phyloP scores from a whole-genome alignment of 2,329 filamentous ascomycete species.

The Diaporthe citrichinensis region DNA sequence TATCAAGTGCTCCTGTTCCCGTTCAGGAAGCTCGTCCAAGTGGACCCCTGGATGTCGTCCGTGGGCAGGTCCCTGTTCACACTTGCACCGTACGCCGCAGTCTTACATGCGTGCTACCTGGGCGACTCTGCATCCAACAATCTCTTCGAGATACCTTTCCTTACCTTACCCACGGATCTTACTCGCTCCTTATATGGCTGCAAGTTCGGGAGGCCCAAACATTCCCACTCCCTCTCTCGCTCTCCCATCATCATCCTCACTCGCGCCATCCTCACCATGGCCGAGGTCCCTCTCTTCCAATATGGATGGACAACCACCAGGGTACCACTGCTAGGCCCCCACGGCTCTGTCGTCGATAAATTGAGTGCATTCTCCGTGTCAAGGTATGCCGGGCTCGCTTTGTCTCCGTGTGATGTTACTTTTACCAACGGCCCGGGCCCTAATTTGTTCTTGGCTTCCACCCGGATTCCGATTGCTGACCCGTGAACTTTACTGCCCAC shows the following conservation, averaged over 20 bases:
- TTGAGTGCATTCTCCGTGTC: background rate
- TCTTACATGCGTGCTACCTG: constrained; percentile 28
- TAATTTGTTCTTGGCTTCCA: background rate
- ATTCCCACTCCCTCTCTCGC: background rate
- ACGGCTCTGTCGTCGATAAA: background rate
- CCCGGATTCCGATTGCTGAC: background rate
- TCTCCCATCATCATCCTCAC: background rate
- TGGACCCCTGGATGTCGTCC: constrained; percentile 13
- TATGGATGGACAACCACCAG: constrained; percentile 17
- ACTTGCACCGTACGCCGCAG: background rate
- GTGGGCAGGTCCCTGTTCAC: constrained; percentile 15
- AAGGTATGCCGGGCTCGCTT: constrained; percentile 26
- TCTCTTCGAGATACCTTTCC: constrained; percentile 23
- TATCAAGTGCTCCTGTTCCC: constrained; percentile 22
- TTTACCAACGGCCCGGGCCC: constrained; percentile 20
- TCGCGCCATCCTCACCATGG: constrained; percentile 10
- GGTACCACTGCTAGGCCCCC: constrained; percentile 1
- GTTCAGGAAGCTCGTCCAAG: constrained; percentile 20
- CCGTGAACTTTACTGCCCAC: background rate
- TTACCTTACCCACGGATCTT: constrained; percentile 20
- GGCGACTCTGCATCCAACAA: background rate
- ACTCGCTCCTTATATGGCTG: constrained; percentile 15
- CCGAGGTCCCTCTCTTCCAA: constrained; percentile 26
- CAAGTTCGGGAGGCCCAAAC: background rate
- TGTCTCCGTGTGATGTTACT: constrained; percentile 10